phyloP scores from a whole-genome alignment of 495 filamentous ascomycete species.

The Podospora australis region DNA sequence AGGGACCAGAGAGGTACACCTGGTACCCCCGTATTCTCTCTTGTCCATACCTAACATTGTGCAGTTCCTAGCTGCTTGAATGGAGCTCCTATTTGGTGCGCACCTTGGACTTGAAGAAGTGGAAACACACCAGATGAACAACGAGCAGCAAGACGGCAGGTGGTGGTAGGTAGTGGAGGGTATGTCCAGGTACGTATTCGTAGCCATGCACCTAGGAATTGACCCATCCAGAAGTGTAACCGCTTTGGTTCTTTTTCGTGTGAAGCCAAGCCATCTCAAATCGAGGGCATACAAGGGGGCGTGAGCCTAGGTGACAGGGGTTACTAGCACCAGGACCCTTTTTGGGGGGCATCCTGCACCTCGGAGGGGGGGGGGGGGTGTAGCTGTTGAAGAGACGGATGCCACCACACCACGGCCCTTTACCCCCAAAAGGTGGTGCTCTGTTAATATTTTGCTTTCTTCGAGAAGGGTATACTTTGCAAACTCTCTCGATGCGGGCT shows the following conservation, averaged over 20 bases:
- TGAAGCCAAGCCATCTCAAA: conserved; percentile 7
- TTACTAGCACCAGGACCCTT: conserved; percentile 1
- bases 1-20: conserved; percentile 5
- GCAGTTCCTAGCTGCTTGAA: conserved; percentile 5
- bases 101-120: conserved; percentile 15
- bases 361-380: conserved; percentile 9
- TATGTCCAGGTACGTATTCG: no score
- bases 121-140: conserved; percentile 15
- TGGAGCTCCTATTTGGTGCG: conserved; percentile 13
- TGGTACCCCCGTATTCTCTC: conserved; percentile 11
- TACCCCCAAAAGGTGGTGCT: neutral
- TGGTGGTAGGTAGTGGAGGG: conserved; percentile 15
- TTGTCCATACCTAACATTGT: no score
- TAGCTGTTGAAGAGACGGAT: conserved; percentile 1
- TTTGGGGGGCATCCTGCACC: conserved; percentile 8
- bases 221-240: conserved; percentile 3
- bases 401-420: conserved; percentile 6
- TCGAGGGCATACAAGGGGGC: conserved; percentile 2
- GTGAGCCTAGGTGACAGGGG: conserved; percentile 9
- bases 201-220: conserved; percentile 4
- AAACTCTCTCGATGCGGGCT: neutral
- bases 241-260: neutral
- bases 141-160: conserved; percentile 6
- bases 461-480: neutral
- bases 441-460: neutral